phyloP scores from a whole-genome alignment of 2,329 filamentous ascomycete species.

The Paraphoma sp. region DNA sequence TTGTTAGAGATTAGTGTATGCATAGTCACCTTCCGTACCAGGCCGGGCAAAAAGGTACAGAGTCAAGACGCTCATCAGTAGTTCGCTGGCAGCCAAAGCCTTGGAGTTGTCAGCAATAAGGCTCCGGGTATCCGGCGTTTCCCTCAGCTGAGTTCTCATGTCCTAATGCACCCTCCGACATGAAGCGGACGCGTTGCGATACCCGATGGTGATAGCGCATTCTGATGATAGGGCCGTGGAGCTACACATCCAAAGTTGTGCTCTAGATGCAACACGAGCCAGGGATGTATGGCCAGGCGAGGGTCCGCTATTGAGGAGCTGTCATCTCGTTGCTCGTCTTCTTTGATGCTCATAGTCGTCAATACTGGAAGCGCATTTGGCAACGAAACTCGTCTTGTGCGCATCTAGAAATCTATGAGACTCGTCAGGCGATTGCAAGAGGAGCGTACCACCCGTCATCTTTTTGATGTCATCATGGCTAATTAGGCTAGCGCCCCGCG shows the following conservation, averaged over 20 bases:
- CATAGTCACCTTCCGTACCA: too few species aligned
- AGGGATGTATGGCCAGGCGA: background rate
- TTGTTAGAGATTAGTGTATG: too few species aligned
- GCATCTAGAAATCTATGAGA: too few species aligned
- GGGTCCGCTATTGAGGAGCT: background rate
- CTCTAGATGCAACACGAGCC: slow-evolving; percentile 4
- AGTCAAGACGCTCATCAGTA: too few species aligned
- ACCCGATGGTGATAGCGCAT: background rate
- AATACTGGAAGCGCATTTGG: too few species aligned
- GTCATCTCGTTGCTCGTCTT: background rate
- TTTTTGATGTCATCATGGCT: too few species aligned
- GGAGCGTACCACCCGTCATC: too few species aligned
- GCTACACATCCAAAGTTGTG: slow-evolving; percentile 9
- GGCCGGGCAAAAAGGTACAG: too few species aligned
- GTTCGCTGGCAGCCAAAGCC: background rate
- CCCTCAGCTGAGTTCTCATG: background rate
- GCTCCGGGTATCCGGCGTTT: background rate
- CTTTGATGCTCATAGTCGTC: too few species aligned
- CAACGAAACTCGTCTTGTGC: too few species aligned
- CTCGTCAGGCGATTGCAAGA: too few species aligned
- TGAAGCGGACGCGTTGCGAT: slow-evolving; percentile 1
- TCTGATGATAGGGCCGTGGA: slow-evolving; percentile 6
- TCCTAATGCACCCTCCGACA: slow-evolving; percentile 5
- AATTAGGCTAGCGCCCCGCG: too few species aligned
- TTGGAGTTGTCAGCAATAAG: background rate